A percentile compares a stretch with the other conserved stretches of the same genome.
Conservation (phyloP, 23 red algal species). For the Gracilaria vermiculophylla region DNA sequence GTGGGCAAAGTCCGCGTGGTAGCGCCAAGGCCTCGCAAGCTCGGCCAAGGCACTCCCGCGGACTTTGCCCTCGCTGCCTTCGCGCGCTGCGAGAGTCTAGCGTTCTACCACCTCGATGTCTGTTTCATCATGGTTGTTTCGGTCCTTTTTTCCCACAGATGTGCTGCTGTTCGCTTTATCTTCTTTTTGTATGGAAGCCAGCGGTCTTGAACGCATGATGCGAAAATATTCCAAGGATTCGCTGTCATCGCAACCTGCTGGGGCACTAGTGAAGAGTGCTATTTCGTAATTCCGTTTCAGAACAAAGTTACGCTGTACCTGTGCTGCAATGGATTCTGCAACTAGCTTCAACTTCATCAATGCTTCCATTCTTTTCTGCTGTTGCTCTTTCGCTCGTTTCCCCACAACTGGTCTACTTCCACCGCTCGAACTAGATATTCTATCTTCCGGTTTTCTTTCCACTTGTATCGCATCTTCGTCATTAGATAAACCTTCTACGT, state of each 20-base stretch:
- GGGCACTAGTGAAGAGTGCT: background rate
- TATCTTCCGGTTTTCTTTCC: too few species aligned
- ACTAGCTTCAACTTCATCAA: conserved; percentile 6
- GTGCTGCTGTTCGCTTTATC: too few species aligned
- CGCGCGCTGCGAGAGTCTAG: background rate
- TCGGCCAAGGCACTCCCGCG: background rate
- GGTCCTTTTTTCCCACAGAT: too few species aligned
- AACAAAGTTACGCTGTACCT: background rate
- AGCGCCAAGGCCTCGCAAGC: background rate
- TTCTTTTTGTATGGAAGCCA: background rate
- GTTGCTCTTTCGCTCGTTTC: background rate
- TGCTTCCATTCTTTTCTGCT: background rate
- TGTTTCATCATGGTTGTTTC: too few species aligned
- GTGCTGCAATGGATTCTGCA: background rate
- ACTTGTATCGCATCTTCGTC: too few species aligned
- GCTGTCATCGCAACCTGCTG: background rate
- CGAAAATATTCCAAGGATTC: conserved; percentile 20
- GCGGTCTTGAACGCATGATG: background rate
- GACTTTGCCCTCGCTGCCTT: background rate
- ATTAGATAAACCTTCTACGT: too few species aligned
- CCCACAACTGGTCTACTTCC: too few species aligned
- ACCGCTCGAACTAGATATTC: too few species aligned
- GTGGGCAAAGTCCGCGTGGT: too few species aligned
- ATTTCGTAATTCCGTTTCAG: background rate
- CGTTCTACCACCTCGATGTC: too few species aligned